These are phyloP conservation scores for Cercospora sp. DNA, from an alignment of 2,329 filamentous ascomycete genomes.

Conservation along the genomic window DNA sequence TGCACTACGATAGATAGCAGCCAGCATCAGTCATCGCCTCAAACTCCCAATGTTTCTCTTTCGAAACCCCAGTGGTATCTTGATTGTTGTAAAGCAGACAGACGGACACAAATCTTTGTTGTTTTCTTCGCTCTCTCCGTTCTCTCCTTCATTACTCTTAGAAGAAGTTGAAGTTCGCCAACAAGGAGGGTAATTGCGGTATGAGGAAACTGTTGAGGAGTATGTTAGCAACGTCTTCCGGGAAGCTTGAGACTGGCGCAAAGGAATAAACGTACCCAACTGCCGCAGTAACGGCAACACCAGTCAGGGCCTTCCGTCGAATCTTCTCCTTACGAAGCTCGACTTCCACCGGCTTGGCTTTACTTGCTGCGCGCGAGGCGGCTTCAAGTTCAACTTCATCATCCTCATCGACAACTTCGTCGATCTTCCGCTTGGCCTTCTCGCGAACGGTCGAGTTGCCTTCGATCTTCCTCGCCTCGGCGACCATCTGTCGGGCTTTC, in stretches of 20 bases:
- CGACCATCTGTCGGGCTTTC: conserved; percentile 85
- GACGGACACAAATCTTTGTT: neutral
- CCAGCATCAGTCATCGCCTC: conserved; percentile 1
- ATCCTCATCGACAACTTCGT: conserved; percentile 60
- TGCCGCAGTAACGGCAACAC: conserved; percentile 81
- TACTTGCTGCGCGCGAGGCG: conserved; percentile 58
- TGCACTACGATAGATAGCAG: neutral
- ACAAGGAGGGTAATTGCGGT: conserved; percentile 30
- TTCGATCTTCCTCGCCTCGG: conserved; percentile 62
- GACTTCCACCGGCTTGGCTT: conserved; percentile 71
- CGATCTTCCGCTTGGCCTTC: conserved; percentile 70
- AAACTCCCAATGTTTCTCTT: conserved; percentile 1
- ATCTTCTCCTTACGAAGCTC: conserved; percentile 84
- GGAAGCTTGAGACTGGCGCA: neutral
- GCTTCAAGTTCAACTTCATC: conserved; percentile 52
- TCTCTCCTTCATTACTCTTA: neutral
- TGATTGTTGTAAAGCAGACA: neutral
- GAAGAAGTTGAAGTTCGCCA: neutral
- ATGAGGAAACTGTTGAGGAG: conserved; percentile 31
- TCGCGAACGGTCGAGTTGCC: conserved; percentile 39
- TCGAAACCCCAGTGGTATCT: conserved; percentile 4
- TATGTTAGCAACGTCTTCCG: conserved; percentile 12
- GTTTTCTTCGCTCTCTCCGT: neutral
- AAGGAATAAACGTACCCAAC: conserved; percentile 71
- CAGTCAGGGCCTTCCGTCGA: conserved; percentile 79